These are phyloP conservation scores for Trametes maxima DNA, from an alignment of 768 basidiomycete species.

Conservation along the genomic window DNA sequence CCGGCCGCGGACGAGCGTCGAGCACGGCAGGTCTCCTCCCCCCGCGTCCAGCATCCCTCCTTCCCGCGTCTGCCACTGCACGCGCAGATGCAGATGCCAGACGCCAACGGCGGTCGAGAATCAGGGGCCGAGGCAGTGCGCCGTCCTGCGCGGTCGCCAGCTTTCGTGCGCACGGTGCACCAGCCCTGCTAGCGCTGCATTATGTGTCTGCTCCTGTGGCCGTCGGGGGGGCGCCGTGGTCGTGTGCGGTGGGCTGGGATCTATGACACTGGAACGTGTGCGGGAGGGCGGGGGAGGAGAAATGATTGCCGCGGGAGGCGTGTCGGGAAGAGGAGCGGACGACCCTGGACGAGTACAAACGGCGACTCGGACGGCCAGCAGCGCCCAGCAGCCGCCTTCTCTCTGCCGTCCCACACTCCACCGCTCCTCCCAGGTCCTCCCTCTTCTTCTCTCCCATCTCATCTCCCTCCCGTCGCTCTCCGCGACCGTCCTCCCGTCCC, in stretches of 20 bases:
- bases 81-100: no score
- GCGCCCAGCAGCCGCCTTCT: no score
- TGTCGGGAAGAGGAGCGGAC: not conserved
- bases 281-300: not conserved
- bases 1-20: not conserved
- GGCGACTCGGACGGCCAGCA: not conserved
- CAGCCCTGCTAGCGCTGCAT: no score
- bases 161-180: no score
- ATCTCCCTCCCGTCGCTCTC: constrained; percentile 22
- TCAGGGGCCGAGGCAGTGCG: not conserved
- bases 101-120: not conserved
- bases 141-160: not conserved
- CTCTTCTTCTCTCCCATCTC: constrained; percentile 6
- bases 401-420: no score
- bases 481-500: constrained; percentile 22
- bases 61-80: not conserved
- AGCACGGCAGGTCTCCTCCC: not conserved
- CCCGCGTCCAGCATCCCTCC: not conserved
- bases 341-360: not conserved
- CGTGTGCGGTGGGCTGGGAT: not conserved
- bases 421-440: no score
- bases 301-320: not conserved
- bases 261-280: not conserved
- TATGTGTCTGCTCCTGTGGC: no score
- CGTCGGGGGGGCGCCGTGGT: no score